A percentile compares a stretch with the other conserved stretches of the same genome.
Evolutionary conservation across 805 yeast species (phyloP).

Genomic region (Hanseniaspora osmophila): DNA sequence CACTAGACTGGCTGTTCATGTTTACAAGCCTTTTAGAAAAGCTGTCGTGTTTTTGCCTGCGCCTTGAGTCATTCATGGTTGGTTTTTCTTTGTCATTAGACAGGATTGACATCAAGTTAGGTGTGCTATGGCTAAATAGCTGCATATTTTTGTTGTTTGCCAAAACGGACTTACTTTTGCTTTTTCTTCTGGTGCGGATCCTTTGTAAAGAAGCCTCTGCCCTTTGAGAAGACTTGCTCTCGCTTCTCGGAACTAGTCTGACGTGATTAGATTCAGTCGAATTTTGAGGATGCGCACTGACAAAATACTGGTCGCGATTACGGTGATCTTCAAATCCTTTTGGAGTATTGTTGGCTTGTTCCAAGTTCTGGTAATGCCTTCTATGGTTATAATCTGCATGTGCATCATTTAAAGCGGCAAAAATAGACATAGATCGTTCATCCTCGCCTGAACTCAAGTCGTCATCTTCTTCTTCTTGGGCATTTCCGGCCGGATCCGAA

Average conservation of each 20-base stretch:
- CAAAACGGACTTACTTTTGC: constrained; percentile 1
- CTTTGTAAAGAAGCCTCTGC: constrained; percentile 53
- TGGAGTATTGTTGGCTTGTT: no score
- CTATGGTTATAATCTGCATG: constrained; percentile 14
- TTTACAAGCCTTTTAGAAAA: not conserved
- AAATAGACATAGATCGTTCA: constrained; percentile 55
- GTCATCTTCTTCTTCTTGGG: not conserved
- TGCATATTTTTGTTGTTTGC: constrained; percentile 4
- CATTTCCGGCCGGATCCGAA: no score
- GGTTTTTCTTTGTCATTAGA: constrained; percentile 3
- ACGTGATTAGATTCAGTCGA: constrained; percentile 13
- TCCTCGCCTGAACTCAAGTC: constrained; percentile 29
- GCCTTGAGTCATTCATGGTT: constrained; percentile 4
- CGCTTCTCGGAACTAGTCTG: constrained; percentile 20
- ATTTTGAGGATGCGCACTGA: not conserved
- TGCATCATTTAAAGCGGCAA: constrained; percentile 35
- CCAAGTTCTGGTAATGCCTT: no score
- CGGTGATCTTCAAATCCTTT: constrained; percentile 12
- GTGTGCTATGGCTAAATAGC: constrained; percentile 20
- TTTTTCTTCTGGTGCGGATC: constrained; percentile 42
- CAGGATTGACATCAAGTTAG: constrained; percentile 14
- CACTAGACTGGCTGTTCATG: not conserved
- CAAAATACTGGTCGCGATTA: constrained; percentile 8
- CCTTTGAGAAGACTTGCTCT: constrained; percentile 39
- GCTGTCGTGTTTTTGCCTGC: constrained; percentile 2